Evolutionary conservation across 495 filamentous ascomycete genomes (phyloP), one percentile per base, ranked within the genome.

Genomic region (Schizothecium vesticola): DNA sequence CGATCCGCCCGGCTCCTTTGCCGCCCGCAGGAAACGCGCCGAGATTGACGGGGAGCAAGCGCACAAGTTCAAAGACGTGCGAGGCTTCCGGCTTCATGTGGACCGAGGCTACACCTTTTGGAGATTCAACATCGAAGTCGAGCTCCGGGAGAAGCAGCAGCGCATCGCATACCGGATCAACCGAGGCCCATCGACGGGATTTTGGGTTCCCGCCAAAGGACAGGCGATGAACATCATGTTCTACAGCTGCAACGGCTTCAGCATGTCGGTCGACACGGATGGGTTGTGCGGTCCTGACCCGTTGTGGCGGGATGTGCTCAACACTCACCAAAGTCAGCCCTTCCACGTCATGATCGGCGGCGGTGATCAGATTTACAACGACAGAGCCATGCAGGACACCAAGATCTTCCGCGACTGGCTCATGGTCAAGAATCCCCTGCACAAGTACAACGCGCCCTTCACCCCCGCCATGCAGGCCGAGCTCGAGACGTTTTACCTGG

Each of bases 281-380:
- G 80, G 86, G 59, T 89, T 97, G 78, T 91, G 89, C 72, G 95
- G 95, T 0, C 95, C 95, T 3, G 95, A 99, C 83, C 96, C 95
- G 11, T 82, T 99, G 77, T 99, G 95, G 95, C 88, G 93, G 68
- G 95, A 99, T 74, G 91, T 98, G 21, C 84, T 99, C 60, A 96
- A 97, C 72, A 91, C 88, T 28, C 95, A 99, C 77, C 93, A 96
- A 77, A 91, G 88, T 62, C 89, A 89, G 58, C 95, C 95, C 19
- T 98, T 98, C 80, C 95, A 99, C 80, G 93, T 97, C 55, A 98
- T 99, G 96, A 86, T 99, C 70, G 96, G 95, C 33, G 95, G 95
- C 62, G 95, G 95, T 61, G 95, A 99, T 77, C 95, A 99, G 76
- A 89, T 99, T 69, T 99, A 97, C 79, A 98, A 96, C 70, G 95